Base-by-base conservation (phyloP, 345 rosid species). In the Pugionium dolabratum region DNA sequence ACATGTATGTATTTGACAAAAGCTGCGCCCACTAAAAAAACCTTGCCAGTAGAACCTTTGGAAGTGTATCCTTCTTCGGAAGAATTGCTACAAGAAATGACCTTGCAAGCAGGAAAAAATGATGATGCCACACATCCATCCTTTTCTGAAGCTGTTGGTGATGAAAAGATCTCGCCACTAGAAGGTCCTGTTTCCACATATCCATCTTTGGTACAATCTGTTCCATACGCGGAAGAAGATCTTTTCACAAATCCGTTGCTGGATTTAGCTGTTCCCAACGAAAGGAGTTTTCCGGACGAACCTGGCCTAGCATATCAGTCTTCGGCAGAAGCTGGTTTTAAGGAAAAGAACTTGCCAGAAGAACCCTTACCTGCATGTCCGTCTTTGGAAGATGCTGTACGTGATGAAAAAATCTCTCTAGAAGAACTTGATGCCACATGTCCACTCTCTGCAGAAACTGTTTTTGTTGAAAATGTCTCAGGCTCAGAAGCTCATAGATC, bases 261-360 rank as follows among this genome's bases (percentile, higher is more conserved):
- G 41, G 70, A 64, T 28, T 25, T 42, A 8, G 46, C 31, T 42
- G 51, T 54, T 54, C 63, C 51, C 28, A 11, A 41, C 6, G 59
- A 47, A 72, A 48, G 28, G 27, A 43, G 37, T 32, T 40, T 49
- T 34, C 8, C 26, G 34, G 70, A 72, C 1, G 30, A 27, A 63
- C 32, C 25, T 7, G 46, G 10, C 2, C 5, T 64, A 33, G 6
- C 46, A 28, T 42, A 40, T 70, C 55, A 62, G 30, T 44, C 55
- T 3, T 28, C 2, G 9, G 67, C 31, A 18, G 55, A 61, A 61
- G 40, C 27, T 70, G 39, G 28, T 42, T 42, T 26, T 5, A 7
- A 41, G 54, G 60, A 59, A n/a, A 42, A n/a, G 6, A 52, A 41
- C 31, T 63, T 55, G 31, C 58, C 58, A 39, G 75, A 71, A 55